Conservation (phyloP, 1,284 basidiomycete genomes). For the Trichosporon ovoides region DNA sequence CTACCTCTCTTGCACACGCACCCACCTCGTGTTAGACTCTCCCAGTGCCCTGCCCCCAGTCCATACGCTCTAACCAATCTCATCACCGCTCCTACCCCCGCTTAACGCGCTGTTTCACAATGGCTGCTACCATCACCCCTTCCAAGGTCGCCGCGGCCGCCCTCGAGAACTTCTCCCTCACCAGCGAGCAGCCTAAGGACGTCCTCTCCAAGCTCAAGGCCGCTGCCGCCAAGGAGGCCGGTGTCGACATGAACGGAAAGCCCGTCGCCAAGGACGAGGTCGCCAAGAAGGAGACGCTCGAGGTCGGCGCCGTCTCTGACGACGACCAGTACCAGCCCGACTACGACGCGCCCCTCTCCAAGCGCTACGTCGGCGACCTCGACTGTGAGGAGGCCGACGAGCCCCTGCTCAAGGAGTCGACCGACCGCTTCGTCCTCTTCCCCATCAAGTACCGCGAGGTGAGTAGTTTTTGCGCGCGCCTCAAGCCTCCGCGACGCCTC, state of each 20-base stretch:
- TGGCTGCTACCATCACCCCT: conserved; percentile 48
- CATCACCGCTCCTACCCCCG: too few species aligned
- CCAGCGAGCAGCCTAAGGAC: conserved; percentile 42
- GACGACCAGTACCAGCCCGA: conserved; percentile 12
- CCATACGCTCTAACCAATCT: not conserved
- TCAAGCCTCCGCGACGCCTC: too few species aligned
- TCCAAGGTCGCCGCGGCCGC: conserved; percentile 52
- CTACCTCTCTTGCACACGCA: too few species aligned
- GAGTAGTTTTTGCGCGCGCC: too few species aligned
- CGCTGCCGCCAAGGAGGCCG: conserved; percentile 36
- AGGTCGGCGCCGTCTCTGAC: conserved; percentile 9
- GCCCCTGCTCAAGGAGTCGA: conserved; percentile 72
- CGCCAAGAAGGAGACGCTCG: conserved; percentile 15
- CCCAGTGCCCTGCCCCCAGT: too few species aligned
- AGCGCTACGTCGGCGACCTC: conserved; percentile 53
- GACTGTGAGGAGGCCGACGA: conserved; percentile 56
- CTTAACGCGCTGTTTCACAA: conserved; percentile 16
- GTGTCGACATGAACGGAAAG: conserved; percentile 24
- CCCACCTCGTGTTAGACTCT: too few species aligned
- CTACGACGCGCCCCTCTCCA: conserved; percentile 30
- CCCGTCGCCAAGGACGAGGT: conserved; percentile 19
- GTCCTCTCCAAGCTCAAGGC: conserved; percentile 45
- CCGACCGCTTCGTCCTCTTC: conserved; percentile 70
- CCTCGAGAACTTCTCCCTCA: conserved; percentile 50
- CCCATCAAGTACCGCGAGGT: conserved; percentile 70